These are phyloP conservation scores for Penicillium corylophilum DNA, from an alignment of 2,329 filamentous ascomycete species.

Conservation along the genomic window DNA sequence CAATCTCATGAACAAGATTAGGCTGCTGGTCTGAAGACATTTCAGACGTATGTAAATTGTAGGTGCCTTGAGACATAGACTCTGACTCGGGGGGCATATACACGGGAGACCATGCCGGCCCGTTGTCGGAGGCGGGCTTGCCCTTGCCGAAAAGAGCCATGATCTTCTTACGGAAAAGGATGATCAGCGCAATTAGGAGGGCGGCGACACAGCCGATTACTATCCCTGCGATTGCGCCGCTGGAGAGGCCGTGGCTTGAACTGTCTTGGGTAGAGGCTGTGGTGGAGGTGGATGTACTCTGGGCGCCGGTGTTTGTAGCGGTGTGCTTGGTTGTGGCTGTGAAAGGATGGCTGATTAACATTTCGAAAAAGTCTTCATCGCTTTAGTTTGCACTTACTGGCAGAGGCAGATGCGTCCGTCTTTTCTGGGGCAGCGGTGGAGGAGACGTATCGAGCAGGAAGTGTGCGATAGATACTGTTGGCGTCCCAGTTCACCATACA, in stretches of 20 bases:
- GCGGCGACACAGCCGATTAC: conserved; percentile 2
- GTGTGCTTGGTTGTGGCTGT: background rate
- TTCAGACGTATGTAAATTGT: conserved; percentile 1
- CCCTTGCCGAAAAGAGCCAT: background rate
- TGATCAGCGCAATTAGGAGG: background rate
- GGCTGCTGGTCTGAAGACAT: conserved; percentile 1
- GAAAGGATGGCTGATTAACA: background rate
- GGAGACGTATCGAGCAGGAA: conserved; percentile 6
- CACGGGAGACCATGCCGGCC: background rate
- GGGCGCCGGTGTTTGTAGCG: background rate
- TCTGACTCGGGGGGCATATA: conserved; percentile 3
- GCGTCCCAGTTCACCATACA: conserved; percentile 11
- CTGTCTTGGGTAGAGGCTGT: background rate
- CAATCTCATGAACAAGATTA: conserved; percentile 2
- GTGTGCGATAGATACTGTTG: conserved; percentile 11
- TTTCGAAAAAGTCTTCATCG: background rate
- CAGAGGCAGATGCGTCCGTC: background rate
- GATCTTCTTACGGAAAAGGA: conserved; percentile 3
- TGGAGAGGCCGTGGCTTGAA: background rate
- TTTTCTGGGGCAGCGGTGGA: background rate
- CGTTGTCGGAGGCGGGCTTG: background rate
- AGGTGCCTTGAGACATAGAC: background rate
- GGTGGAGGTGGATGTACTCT: background rate
- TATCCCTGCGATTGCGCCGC: conserved; percentile 8
- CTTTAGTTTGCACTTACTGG: background rate